A percentile compares a stretch with the other conserved stretches of the same genome.
These are phyloP conservation scores for Yamadazyma oceani DNA, from an alignment of 1,139 yeast species.

Conservation along the genomic window DNA sequence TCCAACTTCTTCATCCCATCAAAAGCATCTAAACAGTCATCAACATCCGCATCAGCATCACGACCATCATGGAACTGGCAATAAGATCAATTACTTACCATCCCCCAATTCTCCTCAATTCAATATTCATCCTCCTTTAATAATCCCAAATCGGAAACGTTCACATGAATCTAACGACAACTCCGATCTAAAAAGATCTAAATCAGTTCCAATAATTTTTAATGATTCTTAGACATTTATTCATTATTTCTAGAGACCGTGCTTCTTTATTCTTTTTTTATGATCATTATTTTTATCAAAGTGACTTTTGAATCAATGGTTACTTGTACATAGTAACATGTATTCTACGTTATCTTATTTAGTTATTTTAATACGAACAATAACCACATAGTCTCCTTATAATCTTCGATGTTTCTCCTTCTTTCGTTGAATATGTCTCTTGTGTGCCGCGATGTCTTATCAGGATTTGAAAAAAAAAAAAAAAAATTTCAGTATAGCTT, in stretches of 20 bases:
- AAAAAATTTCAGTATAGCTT: background rate
- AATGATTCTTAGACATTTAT: conserved; percentile 7
- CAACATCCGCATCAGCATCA: background rate
- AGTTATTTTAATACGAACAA: background rate
- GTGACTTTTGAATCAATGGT: too few relatives aligned
- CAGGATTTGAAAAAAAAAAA: too few relatives aligned
- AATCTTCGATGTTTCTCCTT: too few relatives aligned
- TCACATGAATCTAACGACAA: conserved; percentile 8
- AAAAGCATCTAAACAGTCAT: background rate
- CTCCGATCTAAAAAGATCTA: conserved; percentile 23
- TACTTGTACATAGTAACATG: background rate
- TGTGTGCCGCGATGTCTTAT: too few relatives aligned
- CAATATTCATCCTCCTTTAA: conserved; percentile 19
- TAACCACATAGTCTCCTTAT: too few relatives aligned
- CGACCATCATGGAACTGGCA: background rate
- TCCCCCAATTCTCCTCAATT: conserved; percentile 18
- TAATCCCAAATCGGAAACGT: conserved; percentile 15
- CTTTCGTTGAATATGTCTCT: too few relatives aligned
- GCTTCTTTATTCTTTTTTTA: too few relatives aligned
- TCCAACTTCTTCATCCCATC: conserved; percentile 13
- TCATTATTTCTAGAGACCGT: too few relatives aligned
- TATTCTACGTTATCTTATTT: background rate
- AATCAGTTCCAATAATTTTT: conserved; percentile 19
- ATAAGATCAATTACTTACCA: conserved; percentile 14
- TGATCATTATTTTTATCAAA: too few relatives aligned